Base-by-base conservation (phyloP, 2,329 filamentous ascomycete species). In the Scedosporium minutisporum region DNA sequence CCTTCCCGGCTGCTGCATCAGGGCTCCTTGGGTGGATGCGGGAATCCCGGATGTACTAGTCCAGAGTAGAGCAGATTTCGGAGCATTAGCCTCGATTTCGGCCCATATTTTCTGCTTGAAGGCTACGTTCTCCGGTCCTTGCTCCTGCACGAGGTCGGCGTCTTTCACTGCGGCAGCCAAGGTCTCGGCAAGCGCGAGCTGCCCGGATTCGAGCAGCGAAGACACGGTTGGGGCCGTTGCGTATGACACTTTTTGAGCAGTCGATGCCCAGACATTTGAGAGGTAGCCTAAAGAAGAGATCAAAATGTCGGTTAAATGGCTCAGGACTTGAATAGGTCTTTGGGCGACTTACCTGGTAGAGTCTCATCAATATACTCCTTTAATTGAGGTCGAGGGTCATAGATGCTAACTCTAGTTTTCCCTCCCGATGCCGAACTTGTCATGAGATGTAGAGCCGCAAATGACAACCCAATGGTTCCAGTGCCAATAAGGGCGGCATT, bases 21-120 rank as follows among this genome's bases (percentile, higher is more conserved):
- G 7, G 10, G 60, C 58, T 33, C 42, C 71, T 65, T 86, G 82
- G 25, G 71, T 71, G 0, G 79, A 82, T 0, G 83, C 81, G 0
- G 80, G 76, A 29, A 86, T 85, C 0, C 84, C 83, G 1, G 78
- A 82, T 0, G 84, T 86, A 62, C 78, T 81, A 44, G 78, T 82
- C 82, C 83, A 86, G 59, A 86, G 71, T 18, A 84, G 73, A 0
- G 81, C 77, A 7, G 72, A 65, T 4, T 68, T 63, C 0, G 74
- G 73, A 0, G 80, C 80, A 41, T 78, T 66, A 1, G 71, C 65
- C 63, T 83, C 77, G 6, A 87, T 75, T 25, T 80, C 68, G 0
- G 74, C 69, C 83, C 83, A 86, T 23, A 83, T 72, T 0, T 67
- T 67, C 44, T 73, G 72, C 65, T 86, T 86, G 69, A 84, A 82